Evolutionary conservation across 768 basidiomycete genomes (phyloP), one percentile per base, ranked within the genome.

Genomic region (Omphalotus guepiniiformis): DNA sequence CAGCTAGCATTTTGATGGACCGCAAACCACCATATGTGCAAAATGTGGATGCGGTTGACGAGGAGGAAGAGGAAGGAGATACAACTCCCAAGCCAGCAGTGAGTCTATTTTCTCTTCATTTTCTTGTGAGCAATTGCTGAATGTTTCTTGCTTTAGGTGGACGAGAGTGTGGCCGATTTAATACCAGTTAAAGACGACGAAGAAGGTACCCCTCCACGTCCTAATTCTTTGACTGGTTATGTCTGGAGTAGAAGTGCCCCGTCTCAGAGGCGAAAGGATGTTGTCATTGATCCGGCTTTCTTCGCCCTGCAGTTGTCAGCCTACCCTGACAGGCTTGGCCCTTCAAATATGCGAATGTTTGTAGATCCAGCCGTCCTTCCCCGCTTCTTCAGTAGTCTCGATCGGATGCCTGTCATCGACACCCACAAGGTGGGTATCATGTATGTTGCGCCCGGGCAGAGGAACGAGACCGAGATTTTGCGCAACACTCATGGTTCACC

Each of bases 381-480:
- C 3, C 69, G 74, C 22, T 80, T 85, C 50, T 70, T 93, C 53
- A 71, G 75, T 21, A 75, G 74, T 6, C 74, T 98, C 37, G 93
- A 96, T 56, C 72, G 78, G 35, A 86, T 88, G 34, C 94, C 93
- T 0, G 93, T 98, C 56, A 94, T 99, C 51, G 96, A 99, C 65
- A 93, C 90, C 0, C 92, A 98, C 66, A 95, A 96, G 64, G 86
- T 98, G 28, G 96, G 92, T 3, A 87, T 99, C 48, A 76, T 99
- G 69, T 99, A 98, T 57, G 95, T 93, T 37, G 94, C 88, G 0
- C 90, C 92, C 3, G 92, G 91, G 2, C 96, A 98, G 65, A 83
- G 73, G 6, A 68, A 79, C 29, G 95, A 98, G 62, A 63, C 68
- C 15, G 91, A 95, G 47, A 97, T 98, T 43, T 75, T 99, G 16